Percentiles rank a stretch among this genome's conserved stretches.
Conservation (phyloP, 202 grass and related monocot species). For the Panicum hallii region DNA sequence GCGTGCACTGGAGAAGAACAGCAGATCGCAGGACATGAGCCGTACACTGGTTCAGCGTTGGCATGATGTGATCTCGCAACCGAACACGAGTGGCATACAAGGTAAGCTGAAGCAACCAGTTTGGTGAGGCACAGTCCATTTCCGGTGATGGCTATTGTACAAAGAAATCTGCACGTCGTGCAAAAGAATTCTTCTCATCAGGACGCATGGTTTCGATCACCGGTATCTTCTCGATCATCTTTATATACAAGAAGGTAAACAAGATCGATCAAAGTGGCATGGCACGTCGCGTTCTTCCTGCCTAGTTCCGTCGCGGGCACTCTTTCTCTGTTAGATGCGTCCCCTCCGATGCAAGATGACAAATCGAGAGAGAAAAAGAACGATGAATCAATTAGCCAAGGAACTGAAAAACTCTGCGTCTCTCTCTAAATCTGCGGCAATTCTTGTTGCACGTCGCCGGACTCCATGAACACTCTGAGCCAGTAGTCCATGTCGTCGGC, state of each 20-base stretch:
- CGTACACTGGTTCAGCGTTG: neutral
- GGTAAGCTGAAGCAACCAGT: constrained; percentile 10
- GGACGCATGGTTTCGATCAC: constrained; percentile 20
- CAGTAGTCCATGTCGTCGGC: constrained; percentile 85
- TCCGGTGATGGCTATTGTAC: constrained; percentile 27
- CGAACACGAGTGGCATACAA: neutral
- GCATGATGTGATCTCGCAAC: constrained; percentile 26
- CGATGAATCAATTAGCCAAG: constrained; percentile 51
- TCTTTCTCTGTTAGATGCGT: constrained; percentile 42
- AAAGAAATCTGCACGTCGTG: constrained; percentile 18
- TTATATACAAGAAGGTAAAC: constrained; percentile 54
- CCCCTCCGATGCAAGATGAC: constrained; percentile 50
- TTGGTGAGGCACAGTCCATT: constrained; percentile 12
- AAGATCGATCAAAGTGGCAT: constrained; percentile 34
- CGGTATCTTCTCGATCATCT: constrained; percentile 35
- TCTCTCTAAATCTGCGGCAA: constrained; percentile 61
- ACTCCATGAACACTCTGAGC: constrained; percentile 77
- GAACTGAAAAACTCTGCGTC: neutral
- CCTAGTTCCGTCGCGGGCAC: constrained; percentile 42
- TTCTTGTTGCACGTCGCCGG: constrained; percentile 48
- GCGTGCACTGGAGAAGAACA: constrained; percentile 38
- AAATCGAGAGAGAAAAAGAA: constrained; percentile 47
- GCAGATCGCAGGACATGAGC: constrained; percentile 34
- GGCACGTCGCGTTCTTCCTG: constrained; percentile 1
- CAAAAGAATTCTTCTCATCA: constrained; percentile 25